Conservation (phyloP, 768 basidiomycete genomes). For the Suillus subaureus region DNA sequence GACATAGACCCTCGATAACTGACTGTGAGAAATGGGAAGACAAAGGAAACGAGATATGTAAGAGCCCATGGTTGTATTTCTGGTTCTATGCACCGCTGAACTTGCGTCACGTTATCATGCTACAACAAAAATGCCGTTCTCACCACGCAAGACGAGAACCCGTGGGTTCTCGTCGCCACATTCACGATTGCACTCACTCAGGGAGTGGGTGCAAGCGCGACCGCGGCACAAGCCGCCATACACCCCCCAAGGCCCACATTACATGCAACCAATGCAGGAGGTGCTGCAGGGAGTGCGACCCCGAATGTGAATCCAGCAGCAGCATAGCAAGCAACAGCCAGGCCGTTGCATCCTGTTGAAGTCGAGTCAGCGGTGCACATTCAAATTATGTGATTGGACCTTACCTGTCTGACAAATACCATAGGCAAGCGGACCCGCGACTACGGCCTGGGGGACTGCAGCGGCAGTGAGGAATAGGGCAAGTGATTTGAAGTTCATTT, state of each 20-base stretch:
- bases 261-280: conserved; percentile 25
- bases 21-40: no score
- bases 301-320: conserved; percentile 30
- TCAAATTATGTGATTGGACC: not conserved
- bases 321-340: conserved; percentile 24
- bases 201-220: conserved; percentile 25
- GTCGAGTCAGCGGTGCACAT: no score
- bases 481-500: conserved; percentile 30
- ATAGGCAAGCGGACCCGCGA: conserved; percentile 26
- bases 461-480: conserved; percentile 19
- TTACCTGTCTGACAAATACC: conserved; percentile 28
- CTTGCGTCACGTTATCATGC: no score
- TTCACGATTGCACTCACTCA: conserved; percentile 13
- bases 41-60: not conserved
- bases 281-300: conserved; percentile 19
- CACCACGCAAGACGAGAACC: not conserved
- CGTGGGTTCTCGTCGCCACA: not conserved
- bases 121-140: not conserved
- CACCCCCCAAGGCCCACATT: conserved; percentile 26
- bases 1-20: not conserved
- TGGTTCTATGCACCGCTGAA: not conserved
- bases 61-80: not conserved
- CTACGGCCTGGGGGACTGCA: conserved; percentile 7
- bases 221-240: conserved; percentile 26
- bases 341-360: conserved; percentile 25